Percentiles rank a stretch among this genome's conserved stretches.
phyloP scores from a whole-genome alignment of 2,329 filamentous ascomycete genomes.

The Microdochium nivale region DNA sequence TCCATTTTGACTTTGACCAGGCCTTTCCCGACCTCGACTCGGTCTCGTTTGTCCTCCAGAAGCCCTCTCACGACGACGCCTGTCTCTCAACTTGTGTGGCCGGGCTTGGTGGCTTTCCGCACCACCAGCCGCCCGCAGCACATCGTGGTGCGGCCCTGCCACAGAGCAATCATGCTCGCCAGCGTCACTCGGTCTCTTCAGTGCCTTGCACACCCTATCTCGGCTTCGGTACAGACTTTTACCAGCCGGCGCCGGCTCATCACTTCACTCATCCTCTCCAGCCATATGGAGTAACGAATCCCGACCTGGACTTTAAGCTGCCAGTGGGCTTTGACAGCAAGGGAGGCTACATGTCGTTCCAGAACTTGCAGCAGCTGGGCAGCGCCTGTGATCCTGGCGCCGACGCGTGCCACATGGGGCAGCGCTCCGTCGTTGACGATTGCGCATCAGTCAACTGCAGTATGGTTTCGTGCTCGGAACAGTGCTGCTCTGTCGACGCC shows the following conservation, averaged over 20 bases:
- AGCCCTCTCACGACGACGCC: not conserved
- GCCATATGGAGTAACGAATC: not conserved
- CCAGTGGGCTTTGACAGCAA: not conserved
- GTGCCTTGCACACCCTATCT: not conserved
- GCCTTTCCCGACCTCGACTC: not conserved
- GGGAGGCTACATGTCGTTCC: not conserved
- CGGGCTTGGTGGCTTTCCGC: not conserved
- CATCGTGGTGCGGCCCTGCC: not conserved
- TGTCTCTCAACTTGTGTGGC: not conserved
- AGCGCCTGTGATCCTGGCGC: not conserved
- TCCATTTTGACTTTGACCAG: not conserved
- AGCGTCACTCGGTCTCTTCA: not conserved
- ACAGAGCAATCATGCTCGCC: not conserved
- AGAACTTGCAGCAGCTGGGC: not conserved
- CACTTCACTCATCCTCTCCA: not conserved
- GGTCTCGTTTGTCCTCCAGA: not conserved
- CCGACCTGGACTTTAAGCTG: not conserved
- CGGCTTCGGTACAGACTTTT: not conserved
- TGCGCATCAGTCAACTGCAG: constrained; percentile 13
- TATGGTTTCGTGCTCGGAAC: constrained; percentile 12
- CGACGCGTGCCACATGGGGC: constrained; percentile 7
- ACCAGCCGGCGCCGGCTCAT: not conserved
- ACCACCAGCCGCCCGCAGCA: not conserved
- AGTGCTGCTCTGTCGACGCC: constrained; percentile 11
- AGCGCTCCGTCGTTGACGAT: constrained; percentile 9